These are phyloP conservation scores for Candida gigantensis DNA, from an alignment of 1,139 yeast genomes.

Conservation along the genomic window DNA sequence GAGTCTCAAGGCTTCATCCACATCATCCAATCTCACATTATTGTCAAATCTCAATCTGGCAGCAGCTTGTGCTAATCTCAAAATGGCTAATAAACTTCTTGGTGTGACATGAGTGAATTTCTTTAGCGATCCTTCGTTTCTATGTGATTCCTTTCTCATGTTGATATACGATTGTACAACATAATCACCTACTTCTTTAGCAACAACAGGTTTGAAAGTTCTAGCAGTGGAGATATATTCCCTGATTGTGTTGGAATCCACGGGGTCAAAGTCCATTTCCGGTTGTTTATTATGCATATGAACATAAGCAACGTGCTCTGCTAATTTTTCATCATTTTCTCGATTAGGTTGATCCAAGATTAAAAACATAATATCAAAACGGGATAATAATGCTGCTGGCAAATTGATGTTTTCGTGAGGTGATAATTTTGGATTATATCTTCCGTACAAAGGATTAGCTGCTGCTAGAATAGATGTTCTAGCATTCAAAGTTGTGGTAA, in stretches of 20 bases:
- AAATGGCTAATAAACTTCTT: conserved; percentile 86
- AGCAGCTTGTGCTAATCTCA: conserved; percentile 91
- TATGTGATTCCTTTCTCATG: conserved; percentile 87
- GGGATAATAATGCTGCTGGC: conserved; percentile 94
- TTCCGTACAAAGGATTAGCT: conserved; percentile 95
- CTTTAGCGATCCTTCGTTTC: conserved; percentile 72
- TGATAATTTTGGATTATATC: conserved; percentile 86
- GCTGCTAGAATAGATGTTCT: conserved; percentile 96
- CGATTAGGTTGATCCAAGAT: conserved; percentile 82
- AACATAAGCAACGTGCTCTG: conserved; percentile 91
- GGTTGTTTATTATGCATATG: conserved; percentile 94
- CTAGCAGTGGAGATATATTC: conserved; percentile 89
- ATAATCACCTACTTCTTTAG: conserved; percentile 84
- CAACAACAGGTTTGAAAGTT: conserved; percentile 80
- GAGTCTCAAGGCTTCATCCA: conserved; percentile 92
- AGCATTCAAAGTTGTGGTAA: conserved; percentile 94
- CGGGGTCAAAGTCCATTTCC: conserved; percentile 68
- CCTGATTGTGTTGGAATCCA: conserved; percentile 78
- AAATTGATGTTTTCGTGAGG: conserved; percentile 95
- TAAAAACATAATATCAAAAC: conserved; percentile 89
- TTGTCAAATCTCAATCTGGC: conserved; percentile 86
- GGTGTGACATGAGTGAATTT: conserved; percentile 92
- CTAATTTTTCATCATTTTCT: conserved; percentile 82
- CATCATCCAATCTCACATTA: conserved; percentile 73
- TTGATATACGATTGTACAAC: conserved; percentile 86